Base-by-base conservation (phyloP, 768 basidiomycete species). In the Tricholoma hemisulphureum region DNA sequence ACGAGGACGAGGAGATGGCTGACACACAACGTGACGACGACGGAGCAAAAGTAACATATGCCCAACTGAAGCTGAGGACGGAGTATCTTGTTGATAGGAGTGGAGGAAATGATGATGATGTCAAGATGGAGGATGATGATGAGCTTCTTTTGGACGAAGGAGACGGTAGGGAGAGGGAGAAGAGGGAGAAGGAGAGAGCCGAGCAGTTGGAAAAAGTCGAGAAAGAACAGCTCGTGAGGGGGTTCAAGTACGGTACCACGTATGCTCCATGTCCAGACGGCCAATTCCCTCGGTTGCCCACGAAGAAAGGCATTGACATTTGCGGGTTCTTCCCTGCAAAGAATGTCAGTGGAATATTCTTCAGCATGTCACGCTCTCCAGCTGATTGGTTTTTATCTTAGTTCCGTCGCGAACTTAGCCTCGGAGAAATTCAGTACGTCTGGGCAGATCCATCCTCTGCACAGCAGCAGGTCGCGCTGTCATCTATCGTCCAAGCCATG, bases 181-280 rank as follows among this genome's bases (percentile, higher is more conserved):
- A 67, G 21, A 58, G 64, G 34, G 67, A 73, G 37, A 65, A 70
- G 21, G 68, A 69, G 23, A 75, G 77, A 43, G 71, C 73, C 23
- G 71, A 73, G 9, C 69, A 68, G 14, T 56, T 77, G 23, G 80
- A 83, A 64, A 82, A 80, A 58, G 83, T 91, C 6, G 87, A 91
- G 67, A 89, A 88, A 71, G 89, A 92, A 63, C 82, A 93, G 34
- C 83, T 95, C 7, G 77, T 92, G 21, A 75, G 80, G 61, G 93
- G 92, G 2, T 95, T 90, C 77, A 90, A 91, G 73, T 96, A 97
- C 65, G 95, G 95, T 18, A 82, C 92, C 2, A 89, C 91, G 1
- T 95, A 93, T 71, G 89, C 85, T 2, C 93, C 92, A 0, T 88
- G 88, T 71, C 89, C 91, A 2, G 91, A 93, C 52, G 91, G 86